Evolutionary conservation across 768 basidiomycete genomes (phyloP).

Genomic region (Pleurotus citrinopileatus): DNA sequence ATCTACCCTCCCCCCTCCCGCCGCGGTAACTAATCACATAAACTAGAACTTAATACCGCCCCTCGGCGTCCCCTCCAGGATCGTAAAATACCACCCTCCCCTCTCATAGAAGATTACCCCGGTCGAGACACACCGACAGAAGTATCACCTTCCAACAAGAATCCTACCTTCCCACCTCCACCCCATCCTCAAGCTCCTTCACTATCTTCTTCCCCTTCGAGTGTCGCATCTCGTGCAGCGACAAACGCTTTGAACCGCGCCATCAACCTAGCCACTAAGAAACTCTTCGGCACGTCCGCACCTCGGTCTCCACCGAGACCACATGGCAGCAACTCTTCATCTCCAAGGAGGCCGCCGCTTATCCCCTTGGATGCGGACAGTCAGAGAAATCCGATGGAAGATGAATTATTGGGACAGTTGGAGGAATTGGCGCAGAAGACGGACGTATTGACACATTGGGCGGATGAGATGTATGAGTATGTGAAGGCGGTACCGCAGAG

Average conservation of each 20-base stretch:
- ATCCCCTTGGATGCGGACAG: slow-evolving; percentile 43
- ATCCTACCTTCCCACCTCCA: slow-evolving; percentile 70
- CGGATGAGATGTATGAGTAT: slow-evolving; percentile 90
- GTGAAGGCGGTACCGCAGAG: slow-evolving; percentile 84
- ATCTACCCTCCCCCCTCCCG: not conserved
- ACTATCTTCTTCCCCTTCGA: slow-evolving; percentile 65
- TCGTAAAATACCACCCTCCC: slow-evolving; percentile 45
- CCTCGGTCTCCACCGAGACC: slow-evolving; percentile 34
- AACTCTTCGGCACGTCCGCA: slow-evolving; percentile 63
- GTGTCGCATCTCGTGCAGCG: slow-evolving; percentile 56
- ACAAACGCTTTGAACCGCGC: slow-evolving; percentile 79
- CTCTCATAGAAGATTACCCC: slow-evolving; percentile 43
- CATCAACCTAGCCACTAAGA: slow-evolving; percentile 77
- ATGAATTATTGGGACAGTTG: slow-evolving; percentile 72
- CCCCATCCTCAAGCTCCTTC: slow-evolving; percentile 52
- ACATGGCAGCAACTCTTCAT: slow-evolving; percentile 44
- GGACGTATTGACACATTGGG: slow-evolving; percentile 89
- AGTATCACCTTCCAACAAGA: slow-evolving; percentile 29
- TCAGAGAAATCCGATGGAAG: slow-evolving; percentile 70
- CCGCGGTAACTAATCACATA: not conserved
- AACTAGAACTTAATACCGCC: slow-evolving; percentile 59
- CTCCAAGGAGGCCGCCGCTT: slow-evolving; percentile 56
- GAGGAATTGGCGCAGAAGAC: slow-evolving; percentile 97
- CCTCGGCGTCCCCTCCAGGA: slow-evolving; percentile 61
- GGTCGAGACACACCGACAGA: slow-evolving; percentile 22